phyloP scores from a whole-genome alignment of 2,329 filamentous ascomycete species.

The Albifimbria verrucaria region DNA sequence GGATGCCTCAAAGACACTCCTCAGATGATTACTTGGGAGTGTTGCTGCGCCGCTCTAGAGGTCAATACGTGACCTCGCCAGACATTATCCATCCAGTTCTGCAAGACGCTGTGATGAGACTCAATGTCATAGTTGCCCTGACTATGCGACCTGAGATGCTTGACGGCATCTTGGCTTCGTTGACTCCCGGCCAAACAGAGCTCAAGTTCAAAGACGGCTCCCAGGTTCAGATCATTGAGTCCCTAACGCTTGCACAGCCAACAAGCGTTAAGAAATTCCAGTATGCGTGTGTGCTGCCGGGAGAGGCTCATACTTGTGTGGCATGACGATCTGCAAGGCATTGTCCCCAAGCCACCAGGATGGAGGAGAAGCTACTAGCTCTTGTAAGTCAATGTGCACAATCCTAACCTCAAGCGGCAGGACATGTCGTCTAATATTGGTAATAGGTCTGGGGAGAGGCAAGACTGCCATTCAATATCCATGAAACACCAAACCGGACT shows the following conservation, averaged over 20 bases:
- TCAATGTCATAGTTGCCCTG: conserved; percentile 44
- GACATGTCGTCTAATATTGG: no score
- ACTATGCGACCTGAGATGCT: conserved; percentile 48
- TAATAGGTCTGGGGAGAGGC: conserved; percentile 23
- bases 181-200: conserved; percentile 38
- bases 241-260: conserved; percentile 32
- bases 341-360: conserved; percentile 32
- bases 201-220: conserved; percentile 38
- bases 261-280: conserved; percentile 39
- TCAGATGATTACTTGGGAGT: conserved; percentile 28
- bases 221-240: conserved; percentile 42
- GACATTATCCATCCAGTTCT: conserved; percentile 32
- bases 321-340: conserved; percentile 37
- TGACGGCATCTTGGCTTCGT: conserved; percentile 37
- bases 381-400: conserved; percentile 9
- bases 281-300: conserved; percentile 38
- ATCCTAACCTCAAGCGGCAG: no score
- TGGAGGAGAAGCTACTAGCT: conserved; percentile 29
- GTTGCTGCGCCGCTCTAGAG: conserved; percentile 33
- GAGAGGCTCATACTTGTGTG: conserved; percentile 40
- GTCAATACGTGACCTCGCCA: conserved; percentile 39
- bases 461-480: conserved; percentile 11
- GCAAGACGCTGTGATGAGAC: conserved; percentile 36
- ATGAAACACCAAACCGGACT: conserved; percentile 9
- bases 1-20: conserved; percentile 19